Evolutionary conservation across 2,329 filamentous ascomycete genomes (phyloP), one percentile per base, ranked within the genome.

Genomic region (Fusarium subtropicale): DNA sequence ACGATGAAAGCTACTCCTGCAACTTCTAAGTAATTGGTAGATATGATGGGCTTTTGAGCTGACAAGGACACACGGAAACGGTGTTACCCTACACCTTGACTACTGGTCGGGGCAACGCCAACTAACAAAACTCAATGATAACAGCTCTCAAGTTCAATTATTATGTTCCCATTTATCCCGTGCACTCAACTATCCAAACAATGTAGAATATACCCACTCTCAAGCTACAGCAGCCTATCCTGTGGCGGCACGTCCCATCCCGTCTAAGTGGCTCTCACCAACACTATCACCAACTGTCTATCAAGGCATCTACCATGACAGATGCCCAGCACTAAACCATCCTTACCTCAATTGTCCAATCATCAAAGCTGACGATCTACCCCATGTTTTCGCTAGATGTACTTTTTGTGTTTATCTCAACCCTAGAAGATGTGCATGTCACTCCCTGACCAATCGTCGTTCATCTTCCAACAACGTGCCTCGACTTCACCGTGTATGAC

Each of bases 381-480:
- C 72, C 72, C 72, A 63, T 74, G 66, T 66, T 75, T 74, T 71
- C 72, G 71, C 56, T 44, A 68, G 57, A 69, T 45, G 57, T 48
- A 64, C 60, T 68, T 57, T 39, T 41, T 20, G 38, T 41, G 34
- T 52, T 39, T 71, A 56, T 70, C 56, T 68, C 60, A 39, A 39
- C 13, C 51, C 58, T 60, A 56, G 52, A 56, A 57, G 39, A 69
- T 62, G 60, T 62, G 67, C 60, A 69, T 64, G 56, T 66, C 60
- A 38, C 46, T 52, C 34, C 45, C 39, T 24, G 54, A 54, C 72
- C 72, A 74, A 74, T 74, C 39, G 64, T 61, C 39, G 57, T 48
- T 47, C 66, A 56, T 45, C 58, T 56, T 47, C 36, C 48, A 57
- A 69, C 72, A 74, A 74, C 72, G 72, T 74, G 72, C 71, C 66